Evolutionary conservation across 192 early-diverging fungal genomes (phyloP).

Genomic region (Backusella tarrabulga): DNA sequence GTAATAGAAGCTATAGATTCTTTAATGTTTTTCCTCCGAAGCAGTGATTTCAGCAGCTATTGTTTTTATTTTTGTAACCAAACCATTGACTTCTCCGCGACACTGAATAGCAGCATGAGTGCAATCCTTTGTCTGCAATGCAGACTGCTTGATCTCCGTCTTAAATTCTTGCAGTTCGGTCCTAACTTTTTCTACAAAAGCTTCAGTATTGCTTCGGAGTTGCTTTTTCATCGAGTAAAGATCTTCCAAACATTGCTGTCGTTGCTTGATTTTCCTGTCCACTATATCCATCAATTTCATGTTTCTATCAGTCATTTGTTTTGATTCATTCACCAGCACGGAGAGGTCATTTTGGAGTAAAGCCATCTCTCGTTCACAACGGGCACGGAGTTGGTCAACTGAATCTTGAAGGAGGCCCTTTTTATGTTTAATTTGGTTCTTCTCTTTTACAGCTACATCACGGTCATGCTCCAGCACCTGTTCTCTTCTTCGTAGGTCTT

Average conservation of each 20-base stretch:
- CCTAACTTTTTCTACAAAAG: slow-evolving; percentile 12
- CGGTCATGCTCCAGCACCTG: slow-evolving; percentile 18
- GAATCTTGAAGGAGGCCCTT: slow-evolving; percentile 19
- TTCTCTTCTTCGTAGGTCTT: slow-evolving; percentile 23
- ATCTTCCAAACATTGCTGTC: not conserved
- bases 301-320: slow-evolving; percentile 10
- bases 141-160: slow-evolving; percentile 11
- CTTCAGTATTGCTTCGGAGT: not conserved
- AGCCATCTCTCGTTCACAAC: slow-evolving; percentile 18
- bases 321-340: not conserved
- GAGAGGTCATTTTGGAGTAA: slow-evolving; percentile 14
- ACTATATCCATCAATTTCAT: slow-evolving; percentile 7
- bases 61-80: slow-evolving; percentile 19
- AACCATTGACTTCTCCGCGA: slow-evolving; percentile 25
- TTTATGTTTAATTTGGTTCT: slow-evolving; percentile 26
- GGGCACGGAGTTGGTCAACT: slow-evolving; percentile 3
- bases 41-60: slow-evolving; percentile 12
- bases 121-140: slow-evolving; percentile 11
- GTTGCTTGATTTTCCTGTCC: slow-evolving; percentile 1
- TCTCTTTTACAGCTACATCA: slow-evolving; percentile 19
- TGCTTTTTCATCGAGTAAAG: not conserved
- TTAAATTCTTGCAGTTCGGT: slow-evolving; percentile 6
- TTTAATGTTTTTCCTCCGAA: slow-evolving; percentile 4
- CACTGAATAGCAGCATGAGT: slow-evolving; percentile 13
- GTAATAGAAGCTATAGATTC: not conserved